phyloP scores from a whole-genome alignment of 257 asterid genomes.

The Rauvolfia tetraphylla region DNA sequence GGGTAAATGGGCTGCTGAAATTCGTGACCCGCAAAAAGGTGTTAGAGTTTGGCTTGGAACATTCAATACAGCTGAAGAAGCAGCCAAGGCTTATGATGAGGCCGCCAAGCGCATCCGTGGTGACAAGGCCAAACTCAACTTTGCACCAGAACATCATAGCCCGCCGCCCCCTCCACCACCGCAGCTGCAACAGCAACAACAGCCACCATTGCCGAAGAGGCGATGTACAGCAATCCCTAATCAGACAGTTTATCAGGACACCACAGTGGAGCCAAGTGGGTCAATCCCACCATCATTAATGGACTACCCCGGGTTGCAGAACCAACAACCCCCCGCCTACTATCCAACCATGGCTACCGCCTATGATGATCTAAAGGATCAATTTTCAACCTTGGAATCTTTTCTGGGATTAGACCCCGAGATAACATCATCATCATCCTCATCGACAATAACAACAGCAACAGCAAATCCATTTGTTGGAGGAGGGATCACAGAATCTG shows the following conservation, averaged over 20 bases:
- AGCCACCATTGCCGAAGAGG: constrained; percentile 39
- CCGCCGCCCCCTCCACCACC: constrained; percentile 23
- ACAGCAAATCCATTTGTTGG: constrained; percentile 16
- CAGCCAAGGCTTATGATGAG: constrained; percentile 72
- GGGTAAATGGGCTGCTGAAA: constrained; percentile 98
- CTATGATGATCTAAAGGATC: constrained; percentile 37
- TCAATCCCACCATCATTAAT: background rate
- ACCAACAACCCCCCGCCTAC: constrained; percentile 21
- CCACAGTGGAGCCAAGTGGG: background rate
- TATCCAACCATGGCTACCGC: constrained; percentile 18
- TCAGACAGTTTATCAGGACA: constrained; percentile 20
- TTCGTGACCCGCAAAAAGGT: constrained; percentile 75
- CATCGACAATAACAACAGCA: background rate
- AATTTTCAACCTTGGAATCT: constrained; percentile 54
- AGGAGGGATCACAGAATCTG: constrained; percentile 30
- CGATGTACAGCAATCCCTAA: constrained; percentile 21
- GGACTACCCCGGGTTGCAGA: constrained; percentile 15
- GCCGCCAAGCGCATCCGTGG: constrained; percentile 85
- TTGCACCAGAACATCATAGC: constrained; percentile 30
- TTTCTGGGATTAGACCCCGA: constrained; percentile 54
- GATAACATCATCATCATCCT: background rate
- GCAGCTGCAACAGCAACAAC: background rate
- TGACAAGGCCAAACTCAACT: constrained; percentile 78
- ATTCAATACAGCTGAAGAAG: constrained; percentile 61
- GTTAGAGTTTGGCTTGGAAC: constrained; percentile 82